Base-by-base conservation (phyloP, 768 basidiomycete genomes). In the Gyrodon lividus region DNA sequence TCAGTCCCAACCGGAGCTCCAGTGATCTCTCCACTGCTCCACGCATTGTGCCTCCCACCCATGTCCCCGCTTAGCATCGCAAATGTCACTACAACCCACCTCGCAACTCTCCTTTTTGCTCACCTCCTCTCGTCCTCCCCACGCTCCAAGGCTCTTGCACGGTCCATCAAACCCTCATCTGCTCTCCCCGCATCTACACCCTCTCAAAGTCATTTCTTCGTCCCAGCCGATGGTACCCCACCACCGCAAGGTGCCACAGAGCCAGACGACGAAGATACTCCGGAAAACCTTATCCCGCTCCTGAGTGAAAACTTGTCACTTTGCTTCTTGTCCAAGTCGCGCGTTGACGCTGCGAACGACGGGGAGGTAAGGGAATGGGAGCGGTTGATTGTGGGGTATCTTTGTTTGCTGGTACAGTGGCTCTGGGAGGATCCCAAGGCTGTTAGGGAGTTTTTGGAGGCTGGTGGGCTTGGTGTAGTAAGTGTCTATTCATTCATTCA, bases 401-500 rank as follows among this genome's bases (percentile, higher is more conserved):
- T 98, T 31, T 81, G 82, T 43, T 68, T 97, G 48, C 76, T 99
- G 28, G 77, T 83, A 4, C 92, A 94, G 55, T 99, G 97, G 97
- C 75, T 97, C 6, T 99, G 95, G 95, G 96, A 98, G 61, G 95
- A 97, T 60, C 85, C 94, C 0, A 80, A 77, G 46, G 86, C 89
- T 0, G 92, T 97, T 46, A 78, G 84, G 54, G 93, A 91, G 64
- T 96, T 98, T 63, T 74, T 99, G 56, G 86, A 91, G 61, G 87
- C 92, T 6, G 92, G 94, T 19, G 93, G 92, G 46, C 71, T 99
- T 43, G 88, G 91, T 48, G 85, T 94, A 61, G 95, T 98, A 68
- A 62, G 93, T 82, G 1, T 20, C 33, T 10, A 23, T 24, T 2
- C 41, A 38, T 41, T 48, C 19, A 20, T 30, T 24, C 35, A 16